Percentiles rank a stretch among this genome's conserved stretches.
Conservation (phyloP, 208 protist genomes). For the Trichomonas gallinae region DNA sequence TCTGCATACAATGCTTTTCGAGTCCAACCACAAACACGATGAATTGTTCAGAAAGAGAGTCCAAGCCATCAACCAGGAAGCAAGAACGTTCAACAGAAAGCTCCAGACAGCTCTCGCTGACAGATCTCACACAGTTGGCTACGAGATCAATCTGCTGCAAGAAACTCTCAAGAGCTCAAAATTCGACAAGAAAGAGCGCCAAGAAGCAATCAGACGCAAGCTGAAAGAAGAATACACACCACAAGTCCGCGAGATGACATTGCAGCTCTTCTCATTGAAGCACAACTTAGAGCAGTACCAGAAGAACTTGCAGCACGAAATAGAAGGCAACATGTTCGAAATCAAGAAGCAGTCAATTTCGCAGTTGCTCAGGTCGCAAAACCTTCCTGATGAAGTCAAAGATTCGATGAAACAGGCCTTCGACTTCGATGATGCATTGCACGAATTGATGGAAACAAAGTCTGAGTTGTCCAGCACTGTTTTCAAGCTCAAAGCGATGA, state of each 20-base stretch:
- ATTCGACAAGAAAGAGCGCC: neutral
- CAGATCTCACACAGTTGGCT: neutral
- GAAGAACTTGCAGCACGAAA: slow-evolving; percentile 17
- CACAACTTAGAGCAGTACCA: neutral
- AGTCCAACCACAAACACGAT: neutral
- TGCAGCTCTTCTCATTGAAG: neutral
- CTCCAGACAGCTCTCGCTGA: neutral
- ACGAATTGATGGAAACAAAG: neutral
- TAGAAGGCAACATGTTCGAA: slow-evolving; percentile 15
- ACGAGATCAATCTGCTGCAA: neutral
- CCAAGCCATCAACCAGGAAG: neutral
- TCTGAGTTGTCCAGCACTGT: neutral
- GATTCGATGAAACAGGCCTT: slow-evolving; percentile 7
- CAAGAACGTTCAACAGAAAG: neutral
- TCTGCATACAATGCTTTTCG: neutral
- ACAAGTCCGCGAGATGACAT: neutral
- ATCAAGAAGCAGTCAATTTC: slow-evolving; percentile 13
- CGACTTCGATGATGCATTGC: neutral
- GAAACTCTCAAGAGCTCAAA: neutral
- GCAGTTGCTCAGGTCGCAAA: neutral
- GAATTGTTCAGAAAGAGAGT: neutral
- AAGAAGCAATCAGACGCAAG: neutral
- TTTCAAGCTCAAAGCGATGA: neutral
- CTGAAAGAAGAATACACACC: neutral
- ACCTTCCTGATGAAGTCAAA: slow-evolving; percentile 8